These are phyloP conservation scores for rapeseed (Brassica napus) DNA, from an alignment of 345 rosid species.

Conservation along the genomic window Da-Ae NC_063451.1:39516501-39517000, in stretches of 20 bases:
- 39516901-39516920: background rate
- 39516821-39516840: background rate
- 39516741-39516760: conserved; percentile 79
- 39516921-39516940: background rate
- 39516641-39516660: conserved; percentile 87
- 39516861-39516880: too few species aligned
- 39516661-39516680: conserved; percentile 50
- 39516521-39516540: conserved; percentile 78
- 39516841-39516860: background rate
- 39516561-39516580: conserved; percentile 84
- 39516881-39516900: too few species aligned
- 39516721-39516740: conserved; percentile 85
- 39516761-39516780: conserved; percentile 92
- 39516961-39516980: background rate
- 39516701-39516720: conserved; percentile 84
- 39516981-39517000: too few species aligned
- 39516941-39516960: background rate
- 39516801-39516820: background rate
- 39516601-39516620: conserved; percentile 78
- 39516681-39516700: conserved; percentile 73
- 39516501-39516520: conserved; percentile 74
- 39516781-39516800: background rate
- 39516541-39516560: conserved; percentile 84
- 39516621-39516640: conserved; percentile 84
- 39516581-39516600: conserved; percentile 97